Conservation (phyloP, 208 protist genomes). For the Crithidia bombi region DNA sequence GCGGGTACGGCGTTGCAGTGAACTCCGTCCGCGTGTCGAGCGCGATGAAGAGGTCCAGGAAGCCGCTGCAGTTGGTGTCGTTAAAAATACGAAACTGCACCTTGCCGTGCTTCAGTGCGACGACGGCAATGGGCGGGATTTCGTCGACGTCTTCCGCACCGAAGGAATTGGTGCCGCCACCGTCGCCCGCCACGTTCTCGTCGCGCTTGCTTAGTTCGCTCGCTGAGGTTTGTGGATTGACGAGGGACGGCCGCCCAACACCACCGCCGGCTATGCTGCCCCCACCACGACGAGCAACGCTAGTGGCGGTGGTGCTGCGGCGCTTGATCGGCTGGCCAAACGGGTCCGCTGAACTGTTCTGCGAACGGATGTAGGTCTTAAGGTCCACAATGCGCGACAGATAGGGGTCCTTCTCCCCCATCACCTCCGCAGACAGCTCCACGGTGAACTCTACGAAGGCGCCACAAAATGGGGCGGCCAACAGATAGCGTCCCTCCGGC, state of each 20-base stretch:
- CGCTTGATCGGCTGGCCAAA: constrained; percentile 34
- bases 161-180: constrained; percentile 32
- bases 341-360: constrained; percentile 32
- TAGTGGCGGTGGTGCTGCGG: constrained; percentile 20
- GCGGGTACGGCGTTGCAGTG: constrained; percentile 49
- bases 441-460: constrained; percentile 68
- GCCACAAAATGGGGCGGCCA: constrained; percentile 64
- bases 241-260: constrained; percentile 1
- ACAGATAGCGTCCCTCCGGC: constrained; percentile 64
- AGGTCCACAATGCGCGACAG: constrained; percentile 45
- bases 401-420: constrained; percentile 43
- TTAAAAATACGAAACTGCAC: constrained; percentile 79
- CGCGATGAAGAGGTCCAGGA: constrained; percentile 70
- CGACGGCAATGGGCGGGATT: constrained; percentile 36
- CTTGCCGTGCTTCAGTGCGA: constrained; percentile 75
- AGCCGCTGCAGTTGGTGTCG: constrained; percentile 62
- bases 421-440: constrained; percentile 47
- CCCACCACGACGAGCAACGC: constrained; percentile 11
- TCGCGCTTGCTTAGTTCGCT: constrained; percentile 1
- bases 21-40: constrained; percentile 81
- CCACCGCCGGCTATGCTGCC: neutral
- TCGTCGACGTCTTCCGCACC: constrained; percentile 34
- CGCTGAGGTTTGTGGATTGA: neutral
- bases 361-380: constrained; percentile 36
- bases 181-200: neutral